Percentiles rank a stretch among this genome's conserved stretches.
Evolutionary conservation across 2,329 filamentous ascomycete genomes (phyloP).

Genomic region (Talaromyces atroroseus): DNA sequence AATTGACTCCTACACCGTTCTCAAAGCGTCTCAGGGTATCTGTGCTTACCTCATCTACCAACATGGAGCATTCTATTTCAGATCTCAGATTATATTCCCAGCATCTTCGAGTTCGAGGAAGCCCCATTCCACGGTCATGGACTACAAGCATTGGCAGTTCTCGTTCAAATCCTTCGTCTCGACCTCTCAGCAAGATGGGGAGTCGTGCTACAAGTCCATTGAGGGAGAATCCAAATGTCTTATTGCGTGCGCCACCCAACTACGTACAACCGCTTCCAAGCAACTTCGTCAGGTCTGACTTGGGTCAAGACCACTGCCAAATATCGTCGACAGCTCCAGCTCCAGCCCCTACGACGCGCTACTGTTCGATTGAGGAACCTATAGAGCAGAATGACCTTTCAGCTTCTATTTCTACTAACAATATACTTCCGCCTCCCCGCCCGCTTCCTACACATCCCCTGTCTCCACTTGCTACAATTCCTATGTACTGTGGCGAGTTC

Average conservation of each 20-base stretch:
- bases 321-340: not conserved
- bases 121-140: slow-evolving; percentile 6
- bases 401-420: not conserved
- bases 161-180: not conserved
- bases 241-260: not conserved
- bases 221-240: not conserved
- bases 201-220: slow-evolving; percentile 1
- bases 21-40: slow-evolving; percentile 1
- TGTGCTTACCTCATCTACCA: not conserved
- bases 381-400: not conserved
- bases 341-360: not conserved
- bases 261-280: not conserved
- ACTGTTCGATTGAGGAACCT: not conserved
- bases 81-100: not conserved
- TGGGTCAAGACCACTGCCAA: not conserved
- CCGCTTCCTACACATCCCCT: not conserved
- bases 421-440: not conserved
- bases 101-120: slow-evolving; percentile 7
- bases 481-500: slow-evolving; percentile 21
- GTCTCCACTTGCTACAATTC: slow-evolving; percentile 24
- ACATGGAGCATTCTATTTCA: slow-evolving; percentile 3
- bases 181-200: not conserved
- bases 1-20: not conserved
- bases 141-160: not conserved
- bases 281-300: not conserved